phyloP scores from a whole-genome alignment of 768 basidiomycete genomes.

The Glaciozyma martinii region DNA sequence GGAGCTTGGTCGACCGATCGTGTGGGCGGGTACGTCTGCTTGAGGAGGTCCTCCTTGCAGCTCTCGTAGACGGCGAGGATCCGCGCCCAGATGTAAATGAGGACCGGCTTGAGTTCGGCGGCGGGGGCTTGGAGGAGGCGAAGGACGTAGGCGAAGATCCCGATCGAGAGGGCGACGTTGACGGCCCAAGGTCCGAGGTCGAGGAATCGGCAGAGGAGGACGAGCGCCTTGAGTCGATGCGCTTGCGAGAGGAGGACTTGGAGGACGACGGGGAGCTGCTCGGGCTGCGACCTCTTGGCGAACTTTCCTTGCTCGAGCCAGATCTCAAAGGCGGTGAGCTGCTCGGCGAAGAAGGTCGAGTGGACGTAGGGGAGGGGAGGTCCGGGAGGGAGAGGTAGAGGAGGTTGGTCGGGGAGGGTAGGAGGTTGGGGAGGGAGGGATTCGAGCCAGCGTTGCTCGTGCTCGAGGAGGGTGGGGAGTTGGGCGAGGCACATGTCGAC shows the following conservation, averaged over 20 bases:
- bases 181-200: slow-evolving; percentile 99
- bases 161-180: slow-evolving; percentile 86
- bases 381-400: slow-evolving; percentile 37
- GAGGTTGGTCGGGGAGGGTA: slow-evolving; percentile 32
- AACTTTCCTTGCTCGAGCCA: slow-evolving; percentile 91
- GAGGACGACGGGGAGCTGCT: slow-evolving; percentile 93
- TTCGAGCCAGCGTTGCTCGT: slow-evolving; percentile 37
- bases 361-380: slow-evolving; percentile 66
- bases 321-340: slow-evolving; percentile 92
- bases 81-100: slow-evolving; percentile 98
- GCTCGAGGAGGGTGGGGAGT: slow-evolving; percentile 65
- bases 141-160: slow-evolving; percentile 97
- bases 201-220: slow-evolving; percentile 91
- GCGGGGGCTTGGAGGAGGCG: slow-evolving; percentile 92
- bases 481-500: slow-evolving; percentile 89
- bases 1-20: slow-evolving; percentile 32
- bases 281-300: slow-evolving; percentile 57
- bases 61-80: slow-evolving; percentile 92
- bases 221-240: slow-evolving; percentile 87
- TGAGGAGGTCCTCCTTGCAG: slow-evolving; percentile 81
- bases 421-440: slow-evolving; percentile 32
- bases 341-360: slow-evolving; percentile 89
- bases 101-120: slow-evolving; percentile 86
- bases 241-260: slow-evolving; percentile 95
- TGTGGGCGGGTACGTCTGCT: slow-evolving; percentile 46